Conservation (phyloP, 1,284 basidiomycete species). For the Sporisorium iseilematis-ciliati region DNA sequence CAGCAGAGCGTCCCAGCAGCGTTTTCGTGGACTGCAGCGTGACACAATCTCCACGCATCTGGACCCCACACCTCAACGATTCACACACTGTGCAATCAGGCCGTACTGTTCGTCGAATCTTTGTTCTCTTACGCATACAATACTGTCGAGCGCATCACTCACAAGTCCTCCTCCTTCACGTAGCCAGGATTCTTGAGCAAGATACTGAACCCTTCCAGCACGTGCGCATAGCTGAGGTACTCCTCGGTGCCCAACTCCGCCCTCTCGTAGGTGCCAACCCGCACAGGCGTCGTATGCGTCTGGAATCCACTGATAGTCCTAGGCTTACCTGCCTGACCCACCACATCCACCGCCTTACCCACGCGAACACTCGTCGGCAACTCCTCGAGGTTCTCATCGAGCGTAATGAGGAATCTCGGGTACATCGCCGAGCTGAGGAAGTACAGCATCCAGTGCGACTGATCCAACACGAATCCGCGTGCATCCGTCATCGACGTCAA, state of each 20-base stretch:
- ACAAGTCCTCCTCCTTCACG: constrained; percentile 64
- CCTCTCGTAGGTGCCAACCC: constrained; percentile 90
- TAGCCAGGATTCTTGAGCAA: constrained; percentile 71
- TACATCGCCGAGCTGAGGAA: constrained; percentile 96
- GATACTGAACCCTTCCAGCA: constrained; percentile 66
- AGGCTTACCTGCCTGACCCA: constrained; percentile 71
- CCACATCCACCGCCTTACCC: constrained; percentile 77
- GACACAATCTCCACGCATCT: too few species aligned
- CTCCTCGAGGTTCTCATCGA: constrained; percentile 80
- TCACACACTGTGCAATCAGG: not conserved
- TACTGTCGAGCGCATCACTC: not conserved
- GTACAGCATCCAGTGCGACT: constrained; percentile 98
- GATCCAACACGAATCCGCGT: constrained; percentile 92
- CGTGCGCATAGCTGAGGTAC: constrained; percentile 86
- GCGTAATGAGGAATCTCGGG: constrained; percentile 96
- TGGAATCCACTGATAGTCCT: constrained; percentile 72
- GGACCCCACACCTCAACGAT: too few species aligned
- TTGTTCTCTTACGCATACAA: not conserved
- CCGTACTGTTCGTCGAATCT: not conserved
- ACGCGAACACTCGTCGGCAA: constrained; percentile 92
- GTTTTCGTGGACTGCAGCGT: too few species aligned
- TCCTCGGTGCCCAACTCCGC: constrained; percentile 97
- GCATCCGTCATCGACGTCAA: constrained; percentile 93
- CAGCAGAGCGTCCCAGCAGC: too few species aligned
- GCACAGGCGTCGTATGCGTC: constrained; percentile 94